Percentiles rank a stretch among this genome's conserved stretches.
Conservation (phyloP, 768 basidiomycete species). For the Kwoniella bestiolae region DNA sequence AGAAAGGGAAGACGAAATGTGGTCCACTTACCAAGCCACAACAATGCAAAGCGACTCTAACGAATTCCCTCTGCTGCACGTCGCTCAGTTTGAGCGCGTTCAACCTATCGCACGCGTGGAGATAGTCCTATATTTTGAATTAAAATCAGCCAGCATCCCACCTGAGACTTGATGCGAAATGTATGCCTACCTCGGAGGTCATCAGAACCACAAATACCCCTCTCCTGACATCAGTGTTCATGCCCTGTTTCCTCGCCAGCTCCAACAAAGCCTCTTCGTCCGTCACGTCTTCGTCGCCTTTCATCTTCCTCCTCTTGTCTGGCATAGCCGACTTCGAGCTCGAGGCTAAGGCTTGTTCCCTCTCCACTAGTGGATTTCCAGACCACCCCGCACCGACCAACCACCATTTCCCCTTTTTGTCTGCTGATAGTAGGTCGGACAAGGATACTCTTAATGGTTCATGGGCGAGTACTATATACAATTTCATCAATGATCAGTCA, state of each 20-base stretch:
- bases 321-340: conserved; percentile 5
- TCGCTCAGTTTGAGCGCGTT: conserved; percentile 81
- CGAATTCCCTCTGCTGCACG: conserved; percentile 89
- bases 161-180: background rate
- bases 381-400: conserved; percentile 94
- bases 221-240: conserved; percentile 95
- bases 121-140: conserved; percentile 72
- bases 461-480: conserved; percentile 69
- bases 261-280: conserved; percentile 64
- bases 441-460: conserved; percentile 86
- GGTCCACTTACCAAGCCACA: conserved; percentile 59
- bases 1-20: background rate
- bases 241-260: conserved; percentile 91
- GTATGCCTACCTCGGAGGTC: conserved; percentile 80
- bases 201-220: conserved; percentile 91
- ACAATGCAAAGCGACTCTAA: conserved; percentile 91
- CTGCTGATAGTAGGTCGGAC: conserved; percentile 79
- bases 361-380: conserved; percentile 84
- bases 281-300: conserved; percentile 43
- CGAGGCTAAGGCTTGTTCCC: conserved; percentile 36
- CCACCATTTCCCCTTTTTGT: conserved; percentile 97
- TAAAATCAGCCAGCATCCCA: background rate
- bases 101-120: conserved; percentile 92
- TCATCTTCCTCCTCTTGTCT: conserved; percentile 50
- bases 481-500: background rate